Base-by-base conservation (phyloP, 2,329 filamentous ascomycete species). In the Dryadomyces quercus-mongolicae region DNA sequence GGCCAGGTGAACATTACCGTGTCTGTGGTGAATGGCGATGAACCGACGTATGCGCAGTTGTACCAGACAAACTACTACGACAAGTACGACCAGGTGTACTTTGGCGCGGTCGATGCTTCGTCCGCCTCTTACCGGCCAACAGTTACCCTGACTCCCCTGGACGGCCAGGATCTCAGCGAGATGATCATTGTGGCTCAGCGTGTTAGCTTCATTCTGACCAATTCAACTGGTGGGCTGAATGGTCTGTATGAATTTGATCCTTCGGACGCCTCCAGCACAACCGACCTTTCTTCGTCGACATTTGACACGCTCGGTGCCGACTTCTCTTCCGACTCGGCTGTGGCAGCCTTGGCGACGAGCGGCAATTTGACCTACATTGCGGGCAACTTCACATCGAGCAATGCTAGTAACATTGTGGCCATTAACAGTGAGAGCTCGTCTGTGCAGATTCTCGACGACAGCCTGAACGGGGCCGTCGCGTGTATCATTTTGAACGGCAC, bases 11-110 rank as follows among this genome's bases (percentile, higher is more conserved):
- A 90, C 60, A 76, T 98, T 52, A 78, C 81, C 2, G 70, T 73
- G 60, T 63, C 70, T 54, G 64, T 68, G 61, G 61, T 71, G 62
- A 58, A 59, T 51, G 65, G 68, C 40, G 73, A 78, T 5, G 74
- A 83, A 55, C 76, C 80, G 31, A 80, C 75, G 1, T 76, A 79
- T 0, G 52, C 59, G 10, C 56, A 58, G 45, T 71, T 96, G 8
- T 94, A 80, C 65, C 93, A 98, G 68, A 95, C 91, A 18, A 98
- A 98, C 70, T 80, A 94, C 66, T 94, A 85, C 67, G 92, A 97
- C 73, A 98, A 98, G 69, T 97, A 95, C 64, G 93, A 98, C 65
- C 84, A 88, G 61, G 83, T 98, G 56, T 95, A 90, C 69, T 86
- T 85, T 60, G 93, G 91, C 49, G 82, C 82, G 60, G 82, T 98